Evolutionary conservation across 2,329 filamentous ascomycete species (phyloP).

Genomic region (Trichoderma citrinoviride): DNA sequence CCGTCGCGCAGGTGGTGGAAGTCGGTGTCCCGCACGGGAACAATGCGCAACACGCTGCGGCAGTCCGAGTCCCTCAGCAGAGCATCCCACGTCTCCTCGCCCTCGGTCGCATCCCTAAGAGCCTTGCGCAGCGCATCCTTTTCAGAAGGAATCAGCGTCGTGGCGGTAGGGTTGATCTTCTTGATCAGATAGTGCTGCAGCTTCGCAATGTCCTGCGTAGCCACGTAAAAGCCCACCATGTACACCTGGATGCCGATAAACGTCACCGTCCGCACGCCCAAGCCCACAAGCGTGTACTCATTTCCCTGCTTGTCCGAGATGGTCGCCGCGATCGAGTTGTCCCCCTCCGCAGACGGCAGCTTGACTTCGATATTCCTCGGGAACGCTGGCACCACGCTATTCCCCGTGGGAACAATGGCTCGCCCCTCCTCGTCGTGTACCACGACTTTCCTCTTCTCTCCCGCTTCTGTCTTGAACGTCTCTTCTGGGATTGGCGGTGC

Average conservation of each 20-base stretch:
- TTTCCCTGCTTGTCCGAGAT: constrained; percentile 44
- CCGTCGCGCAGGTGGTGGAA: constrained; percentile 90
- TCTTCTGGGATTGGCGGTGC: constrained; percentile 40
- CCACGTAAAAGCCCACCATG: constrained; percentile 88
- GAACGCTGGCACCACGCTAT: constrained; percentile 74
- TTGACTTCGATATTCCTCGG: constrained; percentile 69
- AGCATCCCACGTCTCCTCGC: constrained; percentile 71
- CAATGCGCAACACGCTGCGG: constrained; percentile 76
- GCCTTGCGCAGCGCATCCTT: constrained; percentile 68
- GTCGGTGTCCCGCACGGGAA: constrained; percentile 90
- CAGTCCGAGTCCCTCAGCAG: constrained; percentile 66
- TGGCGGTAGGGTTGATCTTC: constrained; percentile 73
- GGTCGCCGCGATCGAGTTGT: constrained; percentile 39
- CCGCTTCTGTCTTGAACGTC: constrained; percentile 48
- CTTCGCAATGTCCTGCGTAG: constrained; percentile 75
- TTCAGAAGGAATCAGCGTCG: constrained; percentile 78
- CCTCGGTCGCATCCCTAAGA: constrained; percentile 66
- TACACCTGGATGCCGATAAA: constrained; percentile 92
- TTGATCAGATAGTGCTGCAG: constrained; percentile 76
- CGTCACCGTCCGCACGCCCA: constrained; percentile 85
- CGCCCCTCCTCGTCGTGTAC: constrained; percentile 65
- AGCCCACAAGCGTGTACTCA: constrained; percentile 84
- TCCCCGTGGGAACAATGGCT: constrained; percentile 78
- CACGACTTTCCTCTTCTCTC: constrained; percentile 55
- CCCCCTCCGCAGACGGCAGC: constrained; percentile 30